Evolutionary conservation across 1,284 basidiomycete genomes (phyloP), one percentile per base, ranked within the genome.

Genomic region (Anthracocystis walkeri): DNA sequence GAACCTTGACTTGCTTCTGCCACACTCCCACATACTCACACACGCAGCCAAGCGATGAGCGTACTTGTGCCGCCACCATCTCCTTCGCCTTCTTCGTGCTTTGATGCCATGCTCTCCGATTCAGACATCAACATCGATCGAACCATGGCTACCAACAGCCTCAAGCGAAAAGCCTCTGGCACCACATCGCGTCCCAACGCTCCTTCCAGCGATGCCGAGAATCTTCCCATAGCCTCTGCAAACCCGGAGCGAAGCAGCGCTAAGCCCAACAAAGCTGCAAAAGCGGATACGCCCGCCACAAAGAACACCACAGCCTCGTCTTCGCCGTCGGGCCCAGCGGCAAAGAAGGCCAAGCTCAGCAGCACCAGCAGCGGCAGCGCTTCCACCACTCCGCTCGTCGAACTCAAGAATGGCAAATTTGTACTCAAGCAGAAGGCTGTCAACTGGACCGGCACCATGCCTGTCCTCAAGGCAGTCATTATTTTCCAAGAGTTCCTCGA

Each of bases 381-480:
- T 38, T 16, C 35, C 12, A 27, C 51, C 21, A 52, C 78, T 29
- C 52, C 75, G 11, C 58, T 86, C 48, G 84, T 86, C 42, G 72
- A 75, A 38, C 78, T 87, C 66, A 86, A 84, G 65, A 81, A 91
- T 82, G 91, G 91, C 35, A 94, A 91, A 82, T 88, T 93, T 0
- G 76, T 90, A 4, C 90, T 93, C 79, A 92, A 89, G 84, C 93
- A 95, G 87, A 94, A 92, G 84, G 86, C 88, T 3, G 81, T 92
- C 45, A 89, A 90, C 0, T 89, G 92, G 61, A 90, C 93, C 82
- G 91, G 92, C 80, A 89, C 90, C 76, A 91, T 91, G 31, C 91
- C 93, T 80, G 92, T 92, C 7, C 89, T 95, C 82, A 60, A 75
- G 67, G 77, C 77, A 4, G 69, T 79, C 65, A 72, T 82, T 7